These are phyloP conservation scores for Quercus robur DNA, from an alignment of 306 rosid species.

Conservation along the genomic window DNA sequence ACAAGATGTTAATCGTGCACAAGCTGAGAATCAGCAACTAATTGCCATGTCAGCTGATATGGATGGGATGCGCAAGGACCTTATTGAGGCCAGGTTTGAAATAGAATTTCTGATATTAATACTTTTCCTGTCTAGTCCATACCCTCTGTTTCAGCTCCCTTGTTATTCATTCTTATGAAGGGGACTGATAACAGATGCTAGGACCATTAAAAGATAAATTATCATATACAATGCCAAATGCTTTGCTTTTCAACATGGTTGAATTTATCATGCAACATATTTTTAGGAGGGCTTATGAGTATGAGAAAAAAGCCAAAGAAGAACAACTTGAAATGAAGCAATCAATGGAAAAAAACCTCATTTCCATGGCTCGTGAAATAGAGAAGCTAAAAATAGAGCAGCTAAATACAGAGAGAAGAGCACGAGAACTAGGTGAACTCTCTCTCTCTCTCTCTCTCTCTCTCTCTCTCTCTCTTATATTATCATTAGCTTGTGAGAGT, in stretches of 20 bases:
- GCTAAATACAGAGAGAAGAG: slow-evolving; percentile 28
- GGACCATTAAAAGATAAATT: background rate
- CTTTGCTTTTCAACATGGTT: slow-evolving; percentile 1
- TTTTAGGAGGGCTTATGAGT: slow-evolving; percentile 47
- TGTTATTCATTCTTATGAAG: background rate
- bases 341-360: slow-evolving; percentile 45
- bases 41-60: slow-evolving; percentile 31
- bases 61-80: slow-evolving; percentile 43
- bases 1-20: slow-evolving; percentile 28
- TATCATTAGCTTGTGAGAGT: background rate
- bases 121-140: slow-evolving; percentile 5
- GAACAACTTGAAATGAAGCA: slow-evolving; percentile 39
- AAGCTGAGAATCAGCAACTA: slow-evolving; percentile 44
- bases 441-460: slow-evolving; percentile 5
- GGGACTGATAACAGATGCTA: background rate
- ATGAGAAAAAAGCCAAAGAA: slow-evolving; percentile 41
- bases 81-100: slow-evolving; percentile 48
- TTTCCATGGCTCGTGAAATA: slow-evolving; percentile 52
- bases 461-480: background rate
- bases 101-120: background rate
- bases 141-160: background rate
- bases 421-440: slow-evolving; percentile 32
- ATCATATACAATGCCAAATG: background rate
- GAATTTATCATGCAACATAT: slow-evolving; percentile 17
- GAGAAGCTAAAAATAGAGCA: slow-evolving; percentile 40